Evolutionary conservation across 768 basidiomycete genomes (phyloP).

Genomic region (Leccinum subgranulosum): DNA sequence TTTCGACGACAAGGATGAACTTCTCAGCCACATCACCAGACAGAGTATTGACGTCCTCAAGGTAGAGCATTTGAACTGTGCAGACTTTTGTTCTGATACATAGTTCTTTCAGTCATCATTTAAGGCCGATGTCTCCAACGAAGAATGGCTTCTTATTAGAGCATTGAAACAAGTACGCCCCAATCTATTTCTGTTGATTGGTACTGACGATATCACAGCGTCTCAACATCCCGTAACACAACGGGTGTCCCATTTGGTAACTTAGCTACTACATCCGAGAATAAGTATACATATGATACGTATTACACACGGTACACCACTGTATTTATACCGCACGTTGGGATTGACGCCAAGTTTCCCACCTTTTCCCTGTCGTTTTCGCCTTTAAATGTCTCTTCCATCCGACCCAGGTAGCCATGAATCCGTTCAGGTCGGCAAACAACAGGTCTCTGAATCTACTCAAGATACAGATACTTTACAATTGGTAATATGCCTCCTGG

Average conservation of each 20-base stretch:
- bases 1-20: constrained; percentile 93
- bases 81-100: constrained; percentile 4
- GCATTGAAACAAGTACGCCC: constrained; percentile 67
- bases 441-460: constrained; percentile 22
- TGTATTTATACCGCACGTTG: constrained; percentile 32
- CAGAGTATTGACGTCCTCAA: constrained; percentile 96
- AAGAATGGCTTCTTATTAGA: constrained; percentile 94
- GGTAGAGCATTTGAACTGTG: constrained; percentile 38
- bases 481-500: constrained; percentile 46
- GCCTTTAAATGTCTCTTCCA: constrained; percentile 22
- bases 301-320: constrained; percentile 7
- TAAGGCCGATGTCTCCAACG: constrained; percentile 82
- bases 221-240: constrained; percentile 34
- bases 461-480: constrained; percentile 50
- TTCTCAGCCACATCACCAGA: constrained; percentile 86
- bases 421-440: constrained; percentile 15
- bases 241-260: constrained; percentile 4
- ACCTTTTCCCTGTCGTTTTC: neutral
- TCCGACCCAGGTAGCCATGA: constrained; percentile 11
- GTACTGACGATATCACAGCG: constrained; percentile 27
- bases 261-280: constrained; percentile 9
- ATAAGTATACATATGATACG: constrained; percentile 24
- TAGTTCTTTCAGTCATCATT: constrained; percentile 61
- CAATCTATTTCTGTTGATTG: neutral
- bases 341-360: neutral